These are phyloP conservation scores for Alternaria infectoria DNA, from an alignment of 2,329 filamentous ascomycete species.

Conservation along the genomic window DNA sequence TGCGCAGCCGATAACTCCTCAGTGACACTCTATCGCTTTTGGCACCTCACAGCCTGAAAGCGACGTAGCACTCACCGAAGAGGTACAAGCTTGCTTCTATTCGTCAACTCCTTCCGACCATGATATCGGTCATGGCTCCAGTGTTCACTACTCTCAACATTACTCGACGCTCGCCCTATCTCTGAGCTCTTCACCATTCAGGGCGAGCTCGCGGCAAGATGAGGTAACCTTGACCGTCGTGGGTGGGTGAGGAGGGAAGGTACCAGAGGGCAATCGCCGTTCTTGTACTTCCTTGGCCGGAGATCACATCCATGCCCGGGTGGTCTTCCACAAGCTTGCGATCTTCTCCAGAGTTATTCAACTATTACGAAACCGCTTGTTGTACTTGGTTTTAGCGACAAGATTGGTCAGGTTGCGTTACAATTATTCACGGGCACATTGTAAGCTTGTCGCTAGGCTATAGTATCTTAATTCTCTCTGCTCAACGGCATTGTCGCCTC, in stretches of 20 bases:
- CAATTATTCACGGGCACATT: not conserved
- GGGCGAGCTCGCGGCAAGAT: slow-evolving; percentile 13
- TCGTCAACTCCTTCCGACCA: too few species aligned
- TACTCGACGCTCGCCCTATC: not conserved
- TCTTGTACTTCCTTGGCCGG: slow-evolving; percentile 15
- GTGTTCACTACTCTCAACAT: not conserved
- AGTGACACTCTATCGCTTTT: not conserved
- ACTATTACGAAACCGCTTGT: too few species aligned
- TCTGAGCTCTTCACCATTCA: slow-evolving; percentile 17
- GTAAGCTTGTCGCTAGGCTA: not conserved
- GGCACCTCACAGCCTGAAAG: not conserved
- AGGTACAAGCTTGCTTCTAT: not conserved
- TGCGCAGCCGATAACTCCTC: not conserved
- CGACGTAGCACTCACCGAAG: not conserved
- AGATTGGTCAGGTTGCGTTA: too few species aligned
- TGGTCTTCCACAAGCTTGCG: too few species aligned
- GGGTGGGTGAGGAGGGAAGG: slow-evolving; percentile 27
- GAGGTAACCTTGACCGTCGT: slow-evolving; percentile 28
- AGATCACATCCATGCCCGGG: too few species aligned
- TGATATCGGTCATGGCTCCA: not conserved
- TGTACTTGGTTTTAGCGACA: too few species aligned
- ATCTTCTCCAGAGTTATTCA: too few species aligned
- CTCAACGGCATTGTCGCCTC: not conserved
- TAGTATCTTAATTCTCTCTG: not conserved
- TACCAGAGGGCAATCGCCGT: slow-evolving; percentile 26